Conservation (phyloP, 257 asterid genomes). For the Fraxinus excelsior region DNA sequence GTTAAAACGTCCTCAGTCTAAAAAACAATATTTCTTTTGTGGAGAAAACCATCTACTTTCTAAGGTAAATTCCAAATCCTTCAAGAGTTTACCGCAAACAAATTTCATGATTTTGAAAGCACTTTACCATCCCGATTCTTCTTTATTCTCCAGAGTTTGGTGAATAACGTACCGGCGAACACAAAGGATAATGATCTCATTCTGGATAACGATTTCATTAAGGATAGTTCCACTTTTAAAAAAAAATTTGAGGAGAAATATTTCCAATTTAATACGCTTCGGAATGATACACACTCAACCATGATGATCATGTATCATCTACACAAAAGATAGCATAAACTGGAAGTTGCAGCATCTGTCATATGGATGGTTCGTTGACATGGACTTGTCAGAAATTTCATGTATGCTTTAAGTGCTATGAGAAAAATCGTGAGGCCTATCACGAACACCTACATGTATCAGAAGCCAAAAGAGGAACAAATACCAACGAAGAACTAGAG, state of each 20-base stretch:
- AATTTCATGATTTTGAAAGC: constrained; percentile 12
- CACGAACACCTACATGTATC: too few species aligned
- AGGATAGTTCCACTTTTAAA: constrained; percentile 53
- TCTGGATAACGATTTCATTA: constrained; percentile 49
- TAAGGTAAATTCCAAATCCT: constrained; percentile 36
- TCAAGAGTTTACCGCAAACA: background rate
- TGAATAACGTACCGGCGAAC: constrained; percentile 34
- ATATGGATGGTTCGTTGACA: constrained; percentile 26
- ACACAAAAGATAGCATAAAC: constrained; percentile 26
- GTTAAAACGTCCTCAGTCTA: background rate
- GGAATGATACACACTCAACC: constrained; percentile 74
- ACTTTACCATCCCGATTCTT: background rate
- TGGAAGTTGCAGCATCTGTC: constrained; percentile 35
- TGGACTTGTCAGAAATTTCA: constrained; percentile 10
- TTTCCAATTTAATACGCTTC: constrained; percentile 65
- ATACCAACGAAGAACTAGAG: background rate
- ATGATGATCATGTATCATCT: constrained; percentile 80
- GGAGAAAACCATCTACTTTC: constrained; percentile 53
- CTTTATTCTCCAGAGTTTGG: constrained; percentile 35
- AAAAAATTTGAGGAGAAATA: constrained; percentile 56
- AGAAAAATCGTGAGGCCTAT: too few species aligned
- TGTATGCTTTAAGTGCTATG: too few species aligned
- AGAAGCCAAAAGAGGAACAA: background rate
- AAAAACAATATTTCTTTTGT: constrained; percentile 37
- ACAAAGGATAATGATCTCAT: constrained; percentile 47